Evolutionary conservation across 2,329 filamentous ascomycete genomes (phyloP), one percentile per base, ranked within the genome.

Genomic region (Venturia effusa): DNA sequence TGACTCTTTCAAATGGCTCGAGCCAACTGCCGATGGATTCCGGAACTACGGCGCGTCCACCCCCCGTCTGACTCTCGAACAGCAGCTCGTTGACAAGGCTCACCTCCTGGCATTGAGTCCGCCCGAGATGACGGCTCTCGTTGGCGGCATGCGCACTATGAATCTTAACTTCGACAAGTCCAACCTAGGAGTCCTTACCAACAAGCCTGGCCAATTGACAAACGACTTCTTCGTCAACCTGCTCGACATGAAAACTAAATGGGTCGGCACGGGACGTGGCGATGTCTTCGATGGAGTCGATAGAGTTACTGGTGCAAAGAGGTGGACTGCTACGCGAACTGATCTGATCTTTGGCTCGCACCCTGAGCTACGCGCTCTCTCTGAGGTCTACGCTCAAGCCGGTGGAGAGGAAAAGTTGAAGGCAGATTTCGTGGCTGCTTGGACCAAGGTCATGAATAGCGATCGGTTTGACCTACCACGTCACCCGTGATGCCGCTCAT

Each of bases 151-250:
- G 63, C 88, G 89, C 68, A 82, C 80, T 1, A 78, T 92, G 61
- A 83, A 84, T 71, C 78, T 83, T 72, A 92, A 91, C 80, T 89
- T 80, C 67, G 87, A 92, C 69, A 85, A 85, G 55, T 89, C 87
- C 0, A 72, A 78, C 30, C 75, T 83, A 64, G 89, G 89, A 65
- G 81, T 92, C 65, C 80, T 92, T 70, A 92, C 89, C 64, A 79
- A 81, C 68, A 80, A 78, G 10, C 85, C 87, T 0, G 88, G 88
- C 48, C 75, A 83, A 68, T 79, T 92, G 69, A 89, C 85, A 71
- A 91, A 89, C 75, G 89, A 92, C 77, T 92, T 90, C 81, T 92
- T 92, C 71, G 82, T 89, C 74, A 91, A 91, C 77, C 80, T 92
- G 1, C 82, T 92, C 30, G 87, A 90, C 70, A 83, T 81, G 70